These are phyloP conservation scores for Salvia hispanica DNA, from an alignment of 257 asterid genomes.

Conservation along the genomic window DNA sequence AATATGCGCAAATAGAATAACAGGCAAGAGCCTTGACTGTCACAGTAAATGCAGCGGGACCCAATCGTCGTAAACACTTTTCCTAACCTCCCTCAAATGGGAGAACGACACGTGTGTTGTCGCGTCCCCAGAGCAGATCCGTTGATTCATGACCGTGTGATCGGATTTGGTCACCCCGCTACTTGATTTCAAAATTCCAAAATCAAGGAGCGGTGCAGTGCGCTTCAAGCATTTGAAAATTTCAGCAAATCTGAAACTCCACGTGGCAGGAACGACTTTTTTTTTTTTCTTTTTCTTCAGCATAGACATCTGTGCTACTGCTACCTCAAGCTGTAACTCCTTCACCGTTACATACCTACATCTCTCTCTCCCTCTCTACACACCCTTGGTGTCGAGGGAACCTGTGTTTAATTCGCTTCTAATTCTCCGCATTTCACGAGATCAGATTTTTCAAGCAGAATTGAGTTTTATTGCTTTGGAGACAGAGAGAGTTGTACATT, in stretches of 20 bases:
- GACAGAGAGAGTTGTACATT: neutral
- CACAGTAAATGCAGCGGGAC: constrained; percentile 15
- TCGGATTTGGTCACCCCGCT: constrained; percentile 26
- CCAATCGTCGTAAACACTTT: constrained; percentile 9
- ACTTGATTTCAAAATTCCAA: constrained; percentile 8
- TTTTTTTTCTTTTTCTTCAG: constrained; percentile 14
- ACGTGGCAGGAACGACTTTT: constrained; percentile 40
- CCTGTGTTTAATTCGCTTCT: constrained; percentile 22
- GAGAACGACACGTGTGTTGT: neutral
- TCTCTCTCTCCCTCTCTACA: constrained; percentile 19
- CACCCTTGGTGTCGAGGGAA: neutral
- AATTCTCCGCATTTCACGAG: constrained; percentile 13
- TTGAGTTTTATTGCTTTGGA: constrained; percentile 3
- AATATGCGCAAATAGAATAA: too few relatives aligned
- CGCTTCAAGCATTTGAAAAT: constrained; percentile 12
- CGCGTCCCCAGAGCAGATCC: neutral
- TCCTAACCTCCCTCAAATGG: constrained; percentile 10
- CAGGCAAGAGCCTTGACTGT: neutral
- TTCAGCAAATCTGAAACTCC: constrained; percentile 20
- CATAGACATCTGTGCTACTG: constrained; percentile 35
- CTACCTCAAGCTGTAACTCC: constrained; percentile 21
- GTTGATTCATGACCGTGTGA: constrained; percentile 23
- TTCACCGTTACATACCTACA: constrained; percentile 27
- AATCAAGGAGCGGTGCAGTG: constrained; percentile 19
- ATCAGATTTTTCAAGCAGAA: neutral